These are phyloP conservation scores for Collybiopsis luxurians DNA, from an alignment of 768 basidiomycete species.

Conservation along the genomic window DNA sequence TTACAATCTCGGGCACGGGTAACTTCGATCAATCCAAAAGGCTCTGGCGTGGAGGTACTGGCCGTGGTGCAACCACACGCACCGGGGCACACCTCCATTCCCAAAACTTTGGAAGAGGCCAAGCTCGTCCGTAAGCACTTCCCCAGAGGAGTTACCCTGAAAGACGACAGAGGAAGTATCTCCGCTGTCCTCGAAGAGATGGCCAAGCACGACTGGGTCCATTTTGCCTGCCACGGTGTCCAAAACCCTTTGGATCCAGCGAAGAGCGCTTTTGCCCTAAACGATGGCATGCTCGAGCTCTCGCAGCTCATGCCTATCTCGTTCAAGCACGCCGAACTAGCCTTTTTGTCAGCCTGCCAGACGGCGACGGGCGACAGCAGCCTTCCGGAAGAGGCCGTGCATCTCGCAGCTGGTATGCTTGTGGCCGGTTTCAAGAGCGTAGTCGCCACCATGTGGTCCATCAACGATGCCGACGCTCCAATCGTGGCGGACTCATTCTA, in stretches of 20 bases:
- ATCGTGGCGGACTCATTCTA: constrained; percentile 3
- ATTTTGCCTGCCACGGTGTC: constrained; percentile 24
- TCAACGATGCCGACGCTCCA: constrained; percentile 21
- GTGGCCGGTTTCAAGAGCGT: constrained; percentile 20
- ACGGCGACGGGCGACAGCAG: constrained; percentile 16
- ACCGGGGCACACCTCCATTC: too few relatives aligned
- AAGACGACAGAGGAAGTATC: too few relatives aligned
- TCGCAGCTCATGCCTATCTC: constrained; percentile 12
- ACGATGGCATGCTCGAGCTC: constrained; percentile 11
- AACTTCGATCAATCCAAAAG: too few relatives aligned
- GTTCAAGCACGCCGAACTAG: constrained; percentile 14
- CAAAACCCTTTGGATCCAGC: constrained; percentile 17
- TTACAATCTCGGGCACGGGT: too few relatives aligned
- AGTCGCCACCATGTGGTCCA: constrained; percentile 32
- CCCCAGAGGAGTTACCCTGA: background rate
- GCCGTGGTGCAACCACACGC: too few relatives aligned
- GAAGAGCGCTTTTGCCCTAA: constrained; percentile 16
- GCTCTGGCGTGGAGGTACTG: too few relatives aligned
- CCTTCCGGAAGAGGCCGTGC: constrained; percentile 18
- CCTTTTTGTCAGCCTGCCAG: constrained; percentile 21
- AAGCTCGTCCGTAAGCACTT: background rate
- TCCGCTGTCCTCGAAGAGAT: background rate
- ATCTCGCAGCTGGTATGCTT: constrained; percentile 22
- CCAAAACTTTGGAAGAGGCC: too few relatives aligned
- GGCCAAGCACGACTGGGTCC: constrained; percentile 15